Evolutionary conservation across 352 stramenopile species (phyloP).

Genomic region (Blastocystis sp.): DNA sequence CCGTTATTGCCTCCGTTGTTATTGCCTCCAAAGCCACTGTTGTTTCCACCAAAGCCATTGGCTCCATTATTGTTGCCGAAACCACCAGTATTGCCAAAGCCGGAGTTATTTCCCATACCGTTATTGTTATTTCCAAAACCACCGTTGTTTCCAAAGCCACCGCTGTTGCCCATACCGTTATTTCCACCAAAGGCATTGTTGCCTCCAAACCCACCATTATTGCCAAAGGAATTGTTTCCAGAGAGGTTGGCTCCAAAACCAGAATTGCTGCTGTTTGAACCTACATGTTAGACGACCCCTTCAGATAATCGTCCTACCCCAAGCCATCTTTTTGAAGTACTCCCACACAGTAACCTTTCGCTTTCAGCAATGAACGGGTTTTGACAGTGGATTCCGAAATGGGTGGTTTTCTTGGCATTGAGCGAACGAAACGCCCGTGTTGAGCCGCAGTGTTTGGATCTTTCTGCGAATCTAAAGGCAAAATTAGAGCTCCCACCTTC

Average conservation of each 20-base stretch:
- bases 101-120: background rate
- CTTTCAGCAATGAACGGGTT: conserved; percentile 7
- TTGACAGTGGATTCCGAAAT: background rate
- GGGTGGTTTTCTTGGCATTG: no score
- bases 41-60: background rate
- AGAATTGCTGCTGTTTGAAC: background rate
- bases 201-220: background rate
- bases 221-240: no score
- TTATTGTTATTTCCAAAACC: conserved; percentile 4
- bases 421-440: no score
- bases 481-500: background rate
- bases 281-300: background rate
- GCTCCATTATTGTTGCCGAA: background rate
- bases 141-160: conserved; percentile 10
- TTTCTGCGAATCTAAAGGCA: no score
- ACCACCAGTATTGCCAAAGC: background rate
- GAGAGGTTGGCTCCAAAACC: background rate
- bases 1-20: background rate
- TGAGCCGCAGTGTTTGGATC: no score
- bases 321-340: background rate
- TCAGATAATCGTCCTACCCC: background rate
- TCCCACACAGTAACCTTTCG: background rate
- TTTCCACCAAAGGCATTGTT: conserved; percentile 4
- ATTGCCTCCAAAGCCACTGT: background rate
- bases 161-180: background rate